phyloP scores from a whole-genome alignment of 2,329 filamentous ascomycete genomes.

The Metarhizium brunneum region DNA sequence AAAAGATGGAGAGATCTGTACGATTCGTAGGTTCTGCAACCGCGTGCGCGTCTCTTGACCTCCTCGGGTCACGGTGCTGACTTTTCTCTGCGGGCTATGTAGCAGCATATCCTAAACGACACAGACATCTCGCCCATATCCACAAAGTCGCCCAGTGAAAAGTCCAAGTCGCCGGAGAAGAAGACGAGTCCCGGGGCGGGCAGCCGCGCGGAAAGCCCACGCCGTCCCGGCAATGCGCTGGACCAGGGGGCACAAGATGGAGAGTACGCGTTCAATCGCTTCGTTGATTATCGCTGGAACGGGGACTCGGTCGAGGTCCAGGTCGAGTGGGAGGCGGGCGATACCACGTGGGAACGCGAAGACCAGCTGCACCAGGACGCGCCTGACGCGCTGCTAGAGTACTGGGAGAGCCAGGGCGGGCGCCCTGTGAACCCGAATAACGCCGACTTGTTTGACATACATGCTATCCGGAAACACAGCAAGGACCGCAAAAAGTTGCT shows the following conservation, averaged over 20 bases:
- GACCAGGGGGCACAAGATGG: not conserved
- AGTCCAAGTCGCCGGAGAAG: not conserved
- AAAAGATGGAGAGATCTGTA: not conserved
- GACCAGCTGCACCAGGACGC: constrained; percentile 22
- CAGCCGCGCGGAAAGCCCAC: not conserved
- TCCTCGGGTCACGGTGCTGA: not conserved
- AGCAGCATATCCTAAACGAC: not conserved
- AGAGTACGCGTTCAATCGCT: constrained; percentile 13
- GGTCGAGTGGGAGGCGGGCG: constrained; percentile 21
- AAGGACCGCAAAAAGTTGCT: constrained; percentile 17
- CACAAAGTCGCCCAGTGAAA: not conserved
- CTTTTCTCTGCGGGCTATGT: not conserved
- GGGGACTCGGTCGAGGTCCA: constrained; percentile 19
- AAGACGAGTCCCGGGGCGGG: not conserved
- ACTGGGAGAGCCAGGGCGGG: constrained; percentile 21
- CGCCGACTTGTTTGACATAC: constrained; percentile 21
- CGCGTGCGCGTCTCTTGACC: too few species aligned
- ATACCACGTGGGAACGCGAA: constrained; percentile 25
- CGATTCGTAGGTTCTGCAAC: not conserved
- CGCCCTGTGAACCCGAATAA: constrained; percentile 22
- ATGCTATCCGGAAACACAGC: constrained; percentile 23
- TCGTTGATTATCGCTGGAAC: constrained; percentile 20
- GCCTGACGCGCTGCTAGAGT: constrained; percentile 20
- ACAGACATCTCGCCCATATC: not conserved
- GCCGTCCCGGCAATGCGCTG: not conserved